Base-by-base conservation (phyloP, 1,284 basidiomycete genomes). In the Tylopilus sp. region DNA sequence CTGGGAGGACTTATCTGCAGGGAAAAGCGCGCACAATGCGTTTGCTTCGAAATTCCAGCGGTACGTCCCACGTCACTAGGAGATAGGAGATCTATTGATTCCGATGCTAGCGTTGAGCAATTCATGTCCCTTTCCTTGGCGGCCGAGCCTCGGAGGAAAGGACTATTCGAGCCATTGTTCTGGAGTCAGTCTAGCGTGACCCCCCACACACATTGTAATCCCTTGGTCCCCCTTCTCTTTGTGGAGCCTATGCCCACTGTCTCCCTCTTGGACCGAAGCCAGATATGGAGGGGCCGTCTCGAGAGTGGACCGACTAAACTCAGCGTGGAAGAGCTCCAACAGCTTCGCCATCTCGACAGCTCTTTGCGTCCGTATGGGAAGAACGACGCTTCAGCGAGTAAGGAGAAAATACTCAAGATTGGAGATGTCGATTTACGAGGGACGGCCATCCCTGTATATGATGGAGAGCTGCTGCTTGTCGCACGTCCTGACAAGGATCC, bases 51-150 rank as follows among this genome's bases (percentile, higher is more conserved):
- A 91, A 69, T 91, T 91, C 71, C 82, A 87, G 66, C 82, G 89
- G 91, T 91, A 73, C 53, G 87, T 70, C 36, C 4, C 36, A 49
- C 59, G 22, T 16, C 19, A 29, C 54, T 13, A 60, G n/a, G 52
- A 22, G 13, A 67, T 56, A 32, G 32, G 57, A 62, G 62, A 32
- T 24, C 59, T 15, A 13, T 38, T 76, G 53, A 73, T 57, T 64
- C 44, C 26, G 54, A 55, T 41, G 15, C n/a, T 61, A 94, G 92
- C n/a, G 81, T 93, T 65, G 89, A 93, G 19, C 90, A 93, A 67
- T 93, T 92, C 71, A 91, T 92, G 86, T 88, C 90, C 0, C 82
- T 94, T 16, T 95, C 93, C 4, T 78, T 93, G 52, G 89, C 90
- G 33, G 88, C 89, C 19, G 93, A 95, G 72, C 88, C 92, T 18